These are phyloP conservation scores for Quercus tomentella DNA, from an alignment of 331 rosid genomes.

Conservation along the genomic window DNA sequence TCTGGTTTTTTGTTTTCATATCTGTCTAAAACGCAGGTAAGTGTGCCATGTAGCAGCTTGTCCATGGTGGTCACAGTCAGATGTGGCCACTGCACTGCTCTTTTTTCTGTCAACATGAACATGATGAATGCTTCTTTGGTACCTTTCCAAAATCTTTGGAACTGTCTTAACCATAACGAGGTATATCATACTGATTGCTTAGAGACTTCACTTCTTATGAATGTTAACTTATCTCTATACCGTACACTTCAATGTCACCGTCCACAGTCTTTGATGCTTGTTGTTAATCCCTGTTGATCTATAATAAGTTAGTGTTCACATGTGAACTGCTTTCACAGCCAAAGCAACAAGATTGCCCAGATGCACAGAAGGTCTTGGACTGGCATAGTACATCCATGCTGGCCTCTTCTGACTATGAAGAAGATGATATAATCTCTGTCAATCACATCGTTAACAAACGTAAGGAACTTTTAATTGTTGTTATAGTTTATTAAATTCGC, in stretches of 20 bases:
- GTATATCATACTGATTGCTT: constrained; percentile 18
- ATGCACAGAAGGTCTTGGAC: constrained; percentile 38
- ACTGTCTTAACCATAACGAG: constrained; percentile 62
- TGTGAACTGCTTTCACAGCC: constrained; percentile 30
- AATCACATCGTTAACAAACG: constrained; percentile 67
- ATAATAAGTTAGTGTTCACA: background rate
- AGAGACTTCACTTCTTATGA: background rate
- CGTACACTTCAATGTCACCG: background rate
- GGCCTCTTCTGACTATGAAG: constrained; percentile 63
- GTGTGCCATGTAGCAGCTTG: constrained; percentile 92
- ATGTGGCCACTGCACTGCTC: constrained; percentile 91
- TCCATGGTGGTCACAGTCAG: constrained; percentile 85
- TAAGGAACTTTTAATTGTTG: constrained; percentile 15
- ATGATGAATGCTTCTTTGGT: constrained; percentile 86
- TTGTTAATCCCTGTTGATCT: too few relatives aligned
- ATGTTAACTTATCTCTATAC: background rate
- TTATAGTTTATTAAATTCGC: background rate
- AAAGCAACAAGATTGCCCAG: constrained; percentile 41
- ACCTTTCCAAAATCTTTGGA: constrained; percentile 65
- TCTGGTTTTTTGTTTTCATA: background rate
- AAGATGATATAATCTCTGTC: constrained; percentile 42
- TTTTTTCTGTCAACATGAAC: constrained; percentile 84
- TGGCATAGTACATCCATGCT: constrained; percentile 32
- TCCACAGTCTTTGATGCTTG: background rate
- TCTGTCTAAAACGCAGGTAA: constrained; percentile 54